Percentiles rank a stretch among this genome's conserved stretches.
Conservation (phyloP, 208 protist species). For the Leishmania braziliensis region DNA sequence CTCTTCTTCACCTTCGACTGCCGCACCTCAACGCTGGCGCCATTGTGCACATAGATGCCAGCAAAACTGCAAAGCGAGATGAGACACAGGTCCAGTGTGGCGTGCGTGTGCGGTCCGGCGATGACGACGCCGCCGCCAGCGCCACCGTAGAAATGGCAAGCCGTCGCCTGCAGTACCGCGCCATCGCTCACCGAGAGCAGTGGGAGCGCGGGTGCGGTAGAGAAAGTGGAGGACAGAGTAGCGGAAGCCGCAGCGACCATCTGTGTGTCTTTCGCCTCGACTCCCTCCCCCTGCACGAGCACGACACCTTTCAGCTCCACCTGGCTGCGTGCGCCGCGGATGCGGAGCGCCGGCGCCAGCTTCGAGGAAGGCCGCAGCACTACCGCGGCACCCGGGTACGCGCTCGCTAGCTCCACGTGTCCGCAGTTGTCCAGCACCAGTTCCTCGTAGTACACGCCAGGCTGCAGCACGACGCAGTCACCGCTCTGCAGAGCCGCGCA, state of each 20-base stretch:
- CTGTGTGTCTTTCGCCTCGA: not conserved
- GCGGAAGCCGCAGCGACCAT: not conserved
- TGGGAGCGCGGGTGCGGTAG: conserved; percentile 23
- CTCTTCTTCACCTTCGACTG: conserved; percentile 56
- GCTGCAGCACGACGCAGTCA: conserved; percentile 48
- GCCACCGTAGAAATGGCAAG: conserved; percentile 69
- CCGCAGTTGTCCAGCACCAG: conserved; percentile 42
- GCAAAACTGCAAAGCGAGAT: conserved; percentile 58
- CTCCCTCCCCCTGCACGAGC: conserved; percentile 34
- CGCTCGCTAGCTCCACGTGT: conserved; percentile 43
- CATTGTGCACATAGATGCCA: conserved; percentile 47
- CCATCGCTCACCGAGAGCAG: conserved; percentile 44
- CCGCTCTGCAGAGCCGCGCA: conserved; percentile 15
- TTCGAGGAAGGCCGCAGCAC: conserved; percentile 45
- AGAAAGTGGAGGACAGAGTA: not conserved
- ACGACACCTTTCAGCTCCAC: conserved; percentile 57
- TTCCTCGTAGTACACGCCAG: conserved; percentile 69
- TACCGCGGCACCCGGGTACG: conserved; percentile 61
- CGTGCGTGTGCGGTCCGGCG: conserved; percentile 27
- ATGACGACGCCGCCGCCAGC: conserved; percentile 50
- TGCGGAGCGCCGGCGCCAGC: conserved; percentile 52
- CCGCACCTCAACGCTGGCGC: conserved; percentile 31
- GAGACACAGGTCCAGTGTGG: conserved; percentile 51
- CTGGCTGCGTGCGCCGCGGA: conserved; percentile 33
- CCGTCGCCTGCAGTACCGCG: conserved; percentile 43